These are phyloP conservation scores for Phoma sp. DNA, from an alignment of 2,329 filamentous ascomycete genomes.

Conservation along the genomic window DNA sequence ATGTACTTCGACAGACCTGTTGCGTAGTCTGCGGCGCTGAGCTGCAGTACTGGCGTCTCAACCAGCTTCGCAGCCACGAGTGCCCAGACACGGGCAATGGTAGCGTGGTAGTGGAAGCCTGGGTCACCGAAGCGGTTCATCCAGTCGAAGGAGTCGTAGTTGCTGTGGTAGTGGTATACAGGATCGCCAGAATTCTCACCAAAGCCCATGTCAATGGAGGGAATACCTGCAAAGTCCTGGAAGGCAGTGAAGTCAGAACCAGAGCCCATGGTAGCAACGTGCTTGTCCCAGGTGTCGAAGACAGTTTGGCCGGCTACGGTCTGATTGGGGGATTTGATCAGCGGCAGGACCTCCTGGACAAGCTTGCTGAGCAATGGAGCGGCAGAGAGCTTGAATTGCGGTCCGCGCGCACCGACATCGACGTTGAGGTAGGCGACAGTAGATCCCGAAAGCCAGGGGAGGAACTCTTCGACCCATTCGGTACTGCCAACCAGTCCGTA, in stretches of 20 bases:
- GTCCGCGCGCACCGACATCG: conserved; percentile 74
- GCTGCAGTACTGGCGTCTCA: conserved; percentile 55
- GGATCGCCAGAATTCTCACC: conserved; percentile 48
- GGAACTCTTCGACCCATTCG: conserved; percentile 90
- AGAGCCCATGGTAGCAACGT: conserved; percentile 62
- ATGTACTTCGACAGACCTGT: conserved; percentile 51
- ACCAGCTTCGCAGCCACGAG: conserved; percentile 54
- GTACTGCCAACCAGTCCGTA: conserved; percentile 87
- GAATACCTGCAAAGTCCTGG: conserved; percentile 59
- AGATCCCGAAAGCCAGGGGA: conserved; percentile 76
- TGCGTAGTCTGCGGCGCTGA: conserved; percentile 57
- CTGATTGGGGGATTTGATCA: conserved; percentile 67
- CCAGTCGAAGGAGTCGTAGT: conserved; percentile 86
- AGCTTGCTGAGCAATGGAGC: conserved; percentile 78
- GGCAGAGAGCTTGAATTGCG: conserved; percentile 67
- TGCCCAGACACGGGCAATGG: conserved; percentile 55
- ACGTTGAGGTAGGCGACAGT: conserved; percentile 87
- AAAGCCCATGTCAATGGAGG: conserved; percentile 57
- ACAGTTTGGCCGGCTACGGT: conserved; percentile 72
- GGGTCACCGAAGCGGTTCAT: conserved; percentile 79
- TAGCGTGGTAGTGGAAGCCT: conserved; percentile 63
- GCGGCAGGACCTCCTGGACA: conserved; percentile 48
- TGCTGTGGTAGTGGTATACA: conserved; percentile 79
- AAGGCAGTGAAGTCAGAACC: conserved; percentile 61
- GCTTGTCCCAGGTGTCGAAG: conserved; percentile 64